Evolutionary conservation across 139 green algal species (phyloP).

Genomic region (Gonium pectorale): DNA sequence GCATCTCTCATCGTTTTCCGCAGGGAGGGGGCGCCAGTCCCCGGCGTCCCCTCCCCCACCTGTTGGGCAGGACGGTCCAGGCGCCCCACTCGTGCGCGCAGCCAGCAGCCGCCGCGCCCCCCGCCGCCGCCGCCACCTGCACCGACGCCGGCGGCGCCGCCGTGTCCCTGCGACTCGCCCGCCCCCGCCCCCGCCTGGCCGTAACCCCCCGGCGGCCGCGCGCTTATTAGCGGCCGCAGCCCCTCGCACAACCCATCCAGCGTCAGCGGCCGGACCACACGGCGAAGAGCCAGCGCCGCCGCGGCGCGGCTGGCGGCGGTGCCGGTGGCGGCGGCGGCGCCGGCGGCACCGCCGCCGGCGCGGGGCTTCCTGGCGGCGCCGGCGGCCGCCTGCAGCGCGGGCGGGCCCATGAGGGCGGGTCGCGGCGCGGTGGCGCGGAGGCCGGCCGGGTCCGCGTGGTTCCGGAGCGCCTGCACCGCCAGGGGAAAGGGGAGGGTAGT

Average conservation of each 20-base stretch:
- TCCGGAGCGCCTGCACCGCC: background rate
- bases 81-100: background rate
- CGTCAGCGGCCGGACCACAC: background rate
- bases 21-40: background rate
- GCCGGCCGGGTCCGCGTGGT: constrained; percentile 1
- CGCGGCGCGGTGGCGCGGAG: background rate
- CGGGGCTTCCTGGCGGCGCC: background rate
- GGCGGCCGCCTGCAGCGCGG: background rate
- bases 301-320: constrained; percentile 21
- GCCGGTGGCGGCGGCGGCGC: background rate
- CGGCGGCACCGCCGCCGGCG: background rate
- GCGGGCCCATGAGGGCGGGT: background rate
- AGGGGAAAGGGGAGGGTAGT: background rate
- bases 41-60: background rate
- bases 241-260: background rate
- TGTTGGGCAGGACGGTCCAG: constrained; percentile 10
- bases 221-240: background rate
- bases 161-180: background rate
- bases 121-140: background rate
- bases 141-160: background rate
- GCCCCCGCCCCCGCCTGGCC: background rate
- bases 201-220: background rate
- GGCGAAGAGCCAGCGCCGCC: background rate
- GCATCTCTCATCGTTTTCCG: too few species aligned
- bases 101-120: background rate